Evolutionary conservation across 805 yeast genomes (phyloP).

Genomic region (Starmerella tilneyi): DNA sequence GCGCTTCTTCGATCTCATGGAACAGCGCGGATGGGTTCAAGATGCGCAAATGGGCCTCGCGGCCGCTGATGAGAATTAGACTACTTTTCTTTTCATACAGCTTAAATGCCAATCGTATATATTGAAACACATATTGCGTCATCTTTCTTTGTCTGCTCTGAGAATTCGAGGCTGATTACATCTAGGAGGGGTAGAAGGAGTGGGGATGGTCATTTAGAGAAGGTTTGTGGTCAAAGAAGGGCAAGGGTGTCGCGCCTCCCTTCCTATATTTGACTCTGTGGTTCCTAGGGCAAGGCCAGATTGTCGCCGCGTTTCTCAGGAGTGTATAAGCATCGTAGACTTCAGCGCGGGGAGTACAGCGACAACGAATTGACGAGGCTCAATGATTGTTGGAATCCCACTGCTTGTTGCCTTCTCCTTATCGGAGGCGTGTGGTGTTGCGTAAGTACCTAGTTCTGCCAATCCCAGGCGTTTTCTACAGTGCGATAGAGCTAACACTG

Average conservation of each 20-base stretch:
- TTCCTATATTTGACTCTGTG: neutral
- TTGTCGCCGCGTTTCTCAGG: neutral
- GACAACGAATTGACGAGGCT: neutral
- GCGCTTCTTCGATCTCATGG: slow-evolving; percentile 17
- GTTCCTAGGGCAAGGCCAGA: neutral
- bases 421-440: slow-evolving; percentile 23
- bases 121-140: too few relatives aligned
- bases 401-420: too few relatives aligned
- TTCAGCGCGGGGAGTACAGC: too few relatives aligned
- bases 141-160: too few relatives aligned
- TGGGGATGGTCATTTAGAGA: too few relatives aligned
- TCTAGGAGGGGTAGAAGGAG: too few relatives aligned
- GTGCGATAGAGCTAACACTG: neutral
- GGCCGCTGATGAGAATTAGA: neutral
- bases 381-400: neutral
- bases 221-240: too few relatives aligned
- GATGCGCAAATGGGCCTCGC: neutral
- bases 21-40: slow-evolving; percentile 16
- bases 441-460: slow-evolving; percentile 23
- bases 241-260: too few relatives aligned
- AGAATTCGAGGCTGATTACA: too few relatives aligned
- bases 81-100: neutral
- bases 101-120: neutral
- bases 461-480: neutral
- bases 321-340: too few relatives aligned